Percentiles rank a stretch among this genome's conserved stretches.
Evolutionary conservation across 371 early-diverging fungal genomes (phyloP).

Genomic region (Mucor irregularis): DNA sequence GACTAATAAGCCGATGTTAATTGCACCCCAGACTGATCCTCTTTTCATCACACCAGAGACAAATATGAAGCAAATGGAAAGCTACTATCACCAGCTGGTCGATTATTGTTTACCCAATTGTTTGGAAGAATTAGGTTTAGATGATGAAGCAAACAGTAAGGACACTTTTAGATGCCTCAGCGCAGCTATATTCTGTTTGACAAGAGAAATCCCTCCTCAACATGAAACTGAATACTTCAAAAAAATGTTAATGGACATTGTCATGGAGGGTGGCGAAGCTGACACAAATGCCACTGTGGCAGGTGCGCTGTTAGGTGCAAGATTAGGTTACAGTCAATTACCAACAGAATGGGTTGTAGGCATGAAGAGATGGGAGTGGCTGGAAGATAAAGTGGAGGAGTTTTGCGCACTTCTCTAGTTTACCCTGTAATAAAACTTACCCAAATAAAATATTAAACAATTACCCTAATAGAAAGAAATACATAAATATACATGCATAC

Average conservation of each 20-base stretch:
- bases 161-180: slow-evolving; percentile 64
- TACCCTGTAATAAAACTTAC: too few species aligned
- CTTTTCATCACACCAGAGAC: slow-evolving; percentile 48
- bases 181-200: slow-evolving; percentile 53
- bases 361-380: slow-evolving; percentile 55
- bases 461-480: too few species aligned
- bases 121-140: slow-evolving; percentile 29
- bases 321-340: slow-evolving; percentile 53
- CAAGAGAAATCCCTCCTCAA: slow-evolving; percentile 37
- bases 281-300: slow-evolving; percentile 68
- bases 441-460: too few species aligned
- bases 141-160: slow-evolving; percentile 46
- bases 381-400: slow-evolving; percentile 47
- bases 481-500: too few species aligned
- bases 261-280: slow-evolving; percentile 67
- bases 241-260: slow-evolving; percentile 52
- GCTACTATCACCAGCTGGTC: slow-evolving; percentile 37
- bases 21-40: slow-evolving; percentile 42
- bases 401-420: slow-evolving; percentile 47
- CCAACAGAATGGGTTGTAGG: slow-evolving; percentile 60
- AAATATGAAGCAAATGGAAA: slow-evolving; percentile 31
- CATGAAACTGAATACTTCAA: slow-evolving; percentile 49
- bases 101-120: slow-evolving; percentile 32
- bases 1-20: slow-evolving; percentile 53
- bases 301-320: slow-evolving; percentile 64